Conservation (phyloP, 306 rosid genomes). For the Cicer judaicum region DNA sequence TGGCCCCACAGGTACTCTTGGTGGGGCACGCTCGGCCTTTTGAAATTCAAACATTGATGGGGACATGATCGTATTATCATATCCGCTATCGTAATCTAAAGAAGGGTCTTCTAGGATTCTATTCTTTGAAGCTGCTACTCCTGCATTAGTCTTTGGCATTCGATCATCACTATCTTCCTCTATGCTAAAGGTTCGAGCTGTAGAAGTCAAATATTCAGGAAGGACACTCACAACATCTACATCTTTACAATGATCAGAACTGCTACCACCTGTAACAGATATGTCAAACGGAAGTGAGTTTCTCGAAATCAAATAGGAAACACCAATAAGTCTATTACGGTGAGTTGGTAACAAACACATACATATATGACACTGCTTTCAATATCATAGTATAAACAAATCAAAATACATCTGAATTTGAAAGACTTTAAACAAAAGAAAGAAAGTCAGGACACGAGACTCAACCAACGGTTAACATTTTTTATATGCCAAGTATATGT, state of each 20-base stretch:
- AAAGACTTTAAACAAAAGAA: slow-evolving; percentile 27
- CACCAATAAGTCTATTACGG: background rate
- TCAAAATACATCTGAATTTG: slow-evolving; percentile 3
- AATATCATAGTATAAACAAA: slow-evolving; percentile 31
- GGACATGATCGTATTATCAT: slow-evolving; percentile 56
- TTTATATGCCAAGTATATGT: slow-evolving; percentile 1
- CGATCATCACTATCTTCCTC: slow-evolving; percentile 57
- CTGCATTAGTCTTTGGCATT: slow-evolving; percentile 54
- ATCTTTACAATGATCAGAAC: slow-evolving; percentile 79
- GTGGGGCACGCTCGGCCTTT: slow-evolving; percentile 77
- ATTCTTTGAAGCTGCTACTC: slow-evolving; percentile 50
- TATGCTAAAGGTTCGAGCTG: slow-evolving; percentile 47
- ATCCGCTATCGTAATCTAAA: slow-evolving; percentile 67
- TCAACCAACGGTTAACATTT: slow-evolving; percentile 1
- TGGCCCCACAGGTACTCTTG: slow-evolving; percentile 69
- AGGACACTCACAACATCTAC: slow-evolving; percentile 86
- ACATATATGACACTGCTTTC: background rate
- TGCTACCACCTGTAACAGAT: slow-evolving; percentile 62
- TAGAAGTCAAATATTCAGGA: slow-evolving; percentile 65
- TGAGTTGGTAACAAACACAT: background rate
- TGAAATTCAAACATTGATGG: slow-evolving; percentile 85
- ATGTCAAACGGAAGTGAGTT: slow-evolving; percentile 26
- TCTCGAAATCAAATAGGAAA: slow-evolving; percentile 21
- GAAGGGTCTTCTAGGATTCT: slow-evolving; percentile 64
- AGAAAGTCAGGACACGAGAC: background rate